These are phyloP conservation scores for Fusarium anguioides DNA, from an alignment of 2,329 filamentous ascomycete species.

Conservation along the genomic window DNA sequence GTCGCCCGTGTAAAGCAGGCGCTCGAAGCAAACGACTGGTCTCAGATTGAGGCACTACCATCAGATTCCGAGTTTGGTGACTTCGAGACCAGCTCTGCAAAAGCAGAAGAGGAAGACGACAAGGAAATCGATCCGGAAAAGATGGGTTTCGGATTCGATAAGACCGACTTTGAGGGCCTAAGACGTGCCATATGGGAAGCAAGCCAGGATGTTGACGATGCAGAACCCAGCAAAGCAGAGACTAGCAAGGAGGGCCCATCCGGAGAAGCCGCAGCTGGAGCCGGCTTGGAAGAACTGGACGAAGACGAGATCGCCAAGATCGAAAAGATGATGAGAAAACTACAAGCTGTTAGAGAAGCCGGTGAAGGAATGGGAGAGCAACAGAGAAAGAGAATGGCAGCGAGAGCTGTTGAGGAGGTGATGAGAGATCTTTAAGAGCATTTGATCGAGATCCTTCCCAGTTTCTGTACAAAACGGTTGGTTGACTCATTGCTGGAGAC, in stretches of 20 bases:
- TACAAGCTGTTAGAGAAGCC: conserved; percentile 70
- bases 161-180: conserved; percentile 63
- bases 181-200: conserved; percentile 63
- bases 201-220: conserved; percentile 41
- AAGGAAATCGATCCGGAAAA: conserved; percentile 58
- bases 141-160: conserved; percentile 64
- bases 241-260: conserved; percentile 21
- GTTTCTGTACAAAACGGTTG: neutral
- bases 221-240: conserved; percentile 19
- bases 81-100: conserved; percentile 51
- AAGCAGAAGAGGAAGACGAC: conserved; percentile 45
- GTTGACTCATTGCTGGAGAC: neutral
- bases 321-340: conserved; percentile 71
- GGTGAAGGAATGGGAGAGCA: conserved; percentile 69
- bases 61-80: conserved; percentile 48
- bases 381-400: conserved; percentile 70
- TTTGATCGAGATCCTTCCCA: neutral
- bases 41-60: conserved; percentile 45
- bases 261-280: conserved; percentile 39
- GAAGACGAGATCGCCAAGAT: conserved; percentile 68
- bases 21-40: conserved; percentile 75
- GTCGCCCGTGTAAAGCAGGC: conserved; percentile 70
- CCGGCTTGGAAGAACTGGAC: conserved; percentile 55
- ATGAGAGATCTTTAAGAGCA: conserved; percentile 66
- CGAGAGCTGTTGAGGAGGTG: conserved; percentile 70